Base-by-base conservation (phyloP, 805 yeast genomes). In the Kuraishia borneana region DNA sequence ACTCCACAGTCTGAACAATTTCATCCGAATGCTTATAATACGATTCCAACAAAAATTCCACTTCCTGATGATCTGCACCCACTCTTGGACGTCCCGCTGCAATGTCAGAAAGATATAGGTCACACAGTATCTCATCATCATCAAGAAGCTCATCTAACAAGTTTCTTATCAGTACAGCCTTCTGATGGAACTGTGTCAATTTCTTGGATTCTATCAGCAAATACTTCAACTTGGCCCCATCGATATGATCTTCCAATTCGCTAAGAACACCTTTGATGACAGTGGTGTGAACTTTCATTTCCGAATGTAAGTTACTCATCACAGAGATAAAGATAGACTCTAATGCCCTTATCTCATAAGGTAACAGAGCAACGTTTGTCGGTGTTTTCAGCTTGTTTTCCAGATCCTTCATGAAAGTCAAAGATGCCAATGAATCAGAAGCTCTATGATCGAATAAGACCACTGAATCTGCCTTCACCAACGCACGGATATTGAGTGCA, bases 11-110 rank as follows among this genome's bases (percentile, higher is more conserved):
- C 53, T 92, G 97, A 2, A 89, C 96, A 41, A 92, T 83, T 47
- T 94, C 96, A 58, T 89, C 97, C 39, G 83, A 73, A 36, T 89
- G 94, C 34, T 80, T 79, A 46, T 83, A 85, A 60, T 92, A 92
- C 1, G 94, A 80, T 50, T 92, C 99, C 18, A 92, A 56, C 34
- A 92, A 63, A 64, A 92, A 68, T 51, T 92, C 99, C 16, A 87
- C 83, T 46, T 92, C 97, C 28, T 77, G 76, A 51, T 83, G 95
- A 42, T 84, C 82, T 34, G 71, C 71, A 2, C 69, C 67, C 12
- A 58, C 53, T 21, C 83, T 56, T 1, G 68, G 63, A 1, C 20
- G 46, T 28, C 53, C 83, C 55, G 34, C 45, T 33, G 37, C 53
- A 30, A 16, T 32, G 36, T 76, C 92, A 0, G 89, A 76, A 30